Conservation (phyloP, 2,329 filamentous ascomycete species). For the Neopestalotiopsis sp. region DNA sequence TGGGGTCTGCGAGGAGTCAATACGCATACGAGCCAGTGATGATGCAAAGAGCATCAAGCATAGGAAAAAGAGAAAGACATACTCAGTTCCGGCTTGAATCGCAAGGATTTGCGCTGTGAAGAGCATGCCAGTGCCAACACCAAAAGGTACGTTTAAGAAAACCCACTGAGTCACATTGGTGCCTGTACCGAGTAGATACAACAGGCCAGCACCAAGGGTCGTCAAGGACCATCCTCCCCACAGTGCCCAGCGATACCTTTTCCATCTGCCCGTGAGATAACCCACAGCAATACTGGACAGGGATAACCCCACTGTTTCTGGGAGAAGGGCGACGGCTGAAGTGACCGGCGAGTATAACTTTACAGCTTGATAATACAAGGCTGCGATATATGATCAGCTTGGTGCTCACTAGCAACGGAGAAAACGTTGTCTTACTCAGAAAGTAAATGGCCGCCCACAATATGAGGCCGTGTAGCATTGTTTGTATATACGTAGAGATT, state of each 20-base stretch:
- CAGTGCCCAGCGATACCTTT: slow-evolving; percentile 26
- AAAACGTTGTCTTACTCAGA: slow-evolving; percentile 25
- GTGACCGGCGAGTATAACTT: slow-evolving; percentile 59
- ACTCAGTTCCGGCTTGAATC: slow-evolving; percentile 63
- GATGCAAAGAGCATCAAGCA: too few relatives aligned
- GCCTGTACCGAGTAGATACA: slow-evolving; percentile 52
- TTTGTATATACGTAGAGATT: slow-evolving; percentile 25
- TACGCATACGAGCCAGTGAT: too few relatives aligned
- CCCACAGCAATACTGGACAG: slow-evolving; percentile 62
- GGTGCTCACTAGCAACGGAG: neutral
- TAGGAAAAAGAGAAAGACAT: neutral
- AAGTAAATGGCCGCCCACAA: slow-evolving; percentile 36
- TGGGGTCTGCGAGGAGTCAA: slow-evolving; percentile 28
- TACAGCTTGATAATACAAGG: slow-evolving; percentile 55
- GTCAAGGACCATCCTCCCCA: slow-evolving; percentile 44
- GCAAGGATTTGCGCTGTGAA: slow-evolving; percentile 69
- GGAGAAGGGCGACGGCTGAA: slow-evolving; percentile 63
- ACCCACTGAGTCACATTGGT: slow-evolving; percentile 62
- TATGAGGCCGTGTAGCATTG: slow-evolving; percentile 25
- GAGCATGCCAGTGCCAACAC: slow-evolving; percentile 67
- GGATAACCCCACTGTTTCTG: slow-evolving; percentile 67
- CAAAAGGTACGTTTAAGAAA: slow-evolving; percentile 64
- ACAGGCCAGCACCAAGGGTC: slow-evolving; percentile 62
- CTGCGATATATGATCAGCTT: slow-evolving; percentile 31
- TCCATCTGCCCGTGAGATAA: slow-evolving; percentile 48